Percentiles rank a stretch among this genome's conserved stretches.
phyloP scores from a whole-genome alignment of 805 yeast species.

The Wickerhamia fluorescens region DNA sequence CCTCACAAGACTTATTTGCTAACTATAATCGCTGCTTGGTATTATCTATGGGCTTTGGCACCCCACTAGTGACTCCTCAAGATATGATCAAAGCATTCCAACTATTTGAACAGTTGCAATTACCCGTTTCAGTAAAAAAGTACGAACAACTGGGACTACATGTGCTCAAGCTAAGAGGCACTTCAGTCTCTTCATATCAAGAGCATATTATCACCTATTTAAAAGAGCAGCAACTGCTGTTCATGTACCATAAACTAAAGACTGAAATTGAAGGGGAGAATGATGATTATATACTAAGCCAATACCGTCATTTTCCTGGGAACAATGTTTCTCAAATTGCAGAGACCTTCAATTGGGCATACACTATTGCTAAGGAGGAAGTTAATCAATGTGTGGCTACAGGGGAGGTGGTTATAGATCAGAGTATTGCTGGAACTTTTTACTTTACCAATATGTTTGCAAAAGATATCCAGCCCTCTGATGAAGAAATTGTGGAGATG shows the following conservation, averaged over 20 bases:
- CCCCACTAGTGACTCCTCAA: slow-evolving; percentile 60
- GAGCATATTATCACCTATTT: slow-evolving; percentile 19
- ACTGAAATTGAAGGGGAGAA: slow-evolving; percentile 14
- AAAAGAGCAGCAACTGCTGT: slow-evolving; percentile 15
- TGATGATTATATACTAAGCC: slow-evolving; percentile 1
- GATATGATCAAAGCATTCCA: slow-evolving; percentile 61
- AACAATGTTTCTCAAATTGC: slow-evolving; percentile 37
- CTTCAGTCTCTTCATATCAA: slow-evolving; percentile 19
- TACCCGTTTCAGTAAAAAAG: slow-evolving; percentile 44
- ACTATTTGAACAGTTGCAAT: slow-evolving; percentile 45
- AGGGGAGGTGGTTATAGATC: slow-evolving; percentile 60
- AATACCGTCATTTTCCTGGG: slow-evolving; percentile 23
- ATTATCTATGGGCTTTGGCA: slow-evolving; percentile 40
- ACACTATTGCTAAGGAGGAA: slow-evolving; percentile 59
- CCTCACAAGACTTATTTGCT: slow-evolving; percentile 36
- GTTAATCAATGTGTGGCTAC: slow-evolving; percentile 48
- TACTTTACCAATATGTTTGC: slow-evolving; percentile 46
- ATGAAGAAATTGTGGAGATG: slow-evolving; percentile 5
- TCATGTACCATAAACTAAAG: slow-evolving; percentile 17
- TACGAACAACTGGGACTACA: slow-evolving; percentile 29
- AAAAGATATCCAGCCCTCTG: background rate
- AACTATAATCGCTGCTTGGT: slow-evolving; percentile 31
- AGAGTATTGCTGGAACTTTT: slow-evolving; percentile 57
- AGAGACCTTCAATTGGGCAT: slow-evolving; percentile 54
- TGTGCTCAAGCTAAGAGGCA: slow-evolving; percentile 22